Conservation (phyloP, 257 asterid species). For the Ophiorrhiza pumila region DNA sequence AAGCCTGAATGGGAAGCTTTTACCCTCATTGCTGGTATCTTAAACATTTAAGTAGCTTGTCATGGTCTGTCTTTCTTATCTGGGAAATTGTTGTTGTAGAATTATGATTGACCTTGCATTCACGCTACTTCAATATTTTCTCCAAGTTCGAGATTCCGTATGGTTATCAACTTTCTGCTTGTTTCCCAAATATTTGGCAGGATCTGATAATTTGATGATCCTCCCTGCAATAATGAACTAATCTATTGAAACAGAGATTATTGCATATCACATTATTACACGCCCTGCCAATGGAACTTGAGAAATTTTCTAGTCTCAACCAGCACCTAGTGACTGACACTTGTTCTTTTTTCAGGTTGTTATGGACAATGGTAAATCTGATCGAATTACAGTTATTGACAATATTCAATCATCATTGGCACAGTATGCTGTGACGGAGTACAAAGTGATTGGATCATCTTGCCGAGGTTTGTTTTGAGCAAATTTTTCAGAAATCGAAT, state of each 20-base stretch:
- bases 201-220: neutral
- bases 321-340: neutral
- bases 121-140: neutral
- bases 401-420: slow-evolving; percentile 43
- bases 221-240: neutral
- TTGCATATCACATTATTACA: neutral
- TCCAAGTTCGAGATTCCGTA: neutral
- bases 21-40: neutral
- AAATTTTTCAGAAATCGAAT: slow-evolving; percentile 17
- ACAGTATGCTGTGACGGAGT: slow-evolving; percentile 78
- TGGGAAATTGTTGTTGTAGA: neutral
- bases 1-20: neutral
- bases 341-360: slow-evolving; percentile 47
- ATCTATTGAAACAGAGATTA: neutral
- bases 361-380: slow-evolving; percentile 75
- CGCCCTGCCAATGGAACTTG: neutral
- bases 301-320: neutral
- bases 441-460: slow-evolving; percentile 66
- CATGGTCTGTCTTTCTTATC: neutral
- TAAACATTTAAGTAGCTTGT: neutral
- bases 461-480: slow-evolving; percentile 43
- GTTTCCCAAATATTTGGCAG: neutral
- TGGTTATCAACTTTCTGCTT: neutral
- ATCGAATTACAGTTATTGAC: slow-evolving; percentile 65
- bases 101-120: neutral